A percentile compares a stretch with the other conserved stretches of the same genome.
These are phyloP conservation scores for Aspergillus saccharolyticus DNA, from an alignment of 495 filamentous ascomycete species.

Conservation along the genomic window DNA sequence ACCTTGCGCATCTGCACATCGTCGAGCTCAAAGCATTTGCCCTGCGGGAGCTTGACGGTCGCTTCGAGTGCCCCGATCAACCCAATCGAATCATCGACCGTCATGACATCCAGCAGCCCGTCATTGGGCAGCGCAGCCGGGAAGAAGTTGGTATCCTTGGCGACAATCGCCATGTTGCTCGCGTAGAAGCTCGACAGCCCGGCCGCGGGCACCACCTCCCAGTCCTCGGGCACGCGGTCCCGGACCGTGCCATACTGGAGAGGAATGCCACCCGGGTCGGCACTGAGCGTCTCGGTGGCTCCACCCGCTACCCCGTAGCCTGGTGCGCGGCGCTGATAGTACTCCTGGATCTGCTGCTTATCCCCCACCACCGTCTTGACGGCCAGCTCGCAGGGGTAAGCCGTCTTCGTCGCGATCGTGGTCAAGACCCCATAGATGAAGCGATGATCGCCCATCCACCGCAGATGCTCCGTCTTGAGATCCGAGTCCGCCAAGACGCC, in stretches of 20 bases:
- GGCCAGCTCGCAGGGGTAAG: slow-evolving; percentile 86
- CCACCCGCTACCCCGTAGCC: slow-evolving; percentile 18
- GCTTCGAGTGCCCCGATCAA: slow-evolving; percentile 57
- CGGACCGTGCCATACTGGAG: slow-evolving; percentile 74
- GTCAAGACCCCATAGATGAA: slow-evolving; percentile 81
- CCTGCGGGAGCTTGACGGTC: slow-evolving; percentile 63
- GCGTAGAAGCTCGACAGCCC: slow-evolving; percentile 89
- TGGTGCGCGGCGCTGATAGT: slow-evolving; percentile 57
- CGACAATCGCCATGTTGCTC: slow-evolving; percentile 93
- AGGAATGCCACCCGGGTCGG: slow-evolving; percentile 54
- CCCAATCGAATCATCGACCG: slow-evolving; percentile 68
- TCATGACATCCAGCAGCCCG: slow-evolving; percentile 79
- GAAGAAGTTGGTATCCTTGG: slow-evolving; percentile 84
- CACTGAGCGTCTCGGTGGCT: slow-evolving; percentile 17
- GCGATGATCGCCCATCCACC: slow-evolving; percentile 83
- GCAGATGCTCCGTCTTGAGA: slow-evolving; percentile 79
- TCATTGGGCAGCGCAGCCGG: slow-evolving; percentile 77
- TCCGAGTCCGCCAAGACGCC: slow-evolving; percentile 89
- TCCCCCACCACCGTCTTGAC: slow-evolving; percentile 71
- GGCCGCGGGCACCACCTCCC: slow-evolving; percentile 65
- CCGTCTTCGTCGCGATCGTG: slow-evolving; percentile 62
- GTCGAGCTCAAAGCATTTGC: slow-evolving; percentile 69
- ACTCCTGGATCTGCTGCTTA: slow-evolving; percentile 67
- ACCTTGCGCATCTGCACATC: slow-evolving; percentile 79
- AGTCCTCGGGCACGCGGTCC: slow-evolving; percentile 68